These are phyloP conservation scores for Chytriomyces hyalinus DNA, from an alignment of 192 early-diverging fungal genomes.

Conservation along the genomic window DNA sequence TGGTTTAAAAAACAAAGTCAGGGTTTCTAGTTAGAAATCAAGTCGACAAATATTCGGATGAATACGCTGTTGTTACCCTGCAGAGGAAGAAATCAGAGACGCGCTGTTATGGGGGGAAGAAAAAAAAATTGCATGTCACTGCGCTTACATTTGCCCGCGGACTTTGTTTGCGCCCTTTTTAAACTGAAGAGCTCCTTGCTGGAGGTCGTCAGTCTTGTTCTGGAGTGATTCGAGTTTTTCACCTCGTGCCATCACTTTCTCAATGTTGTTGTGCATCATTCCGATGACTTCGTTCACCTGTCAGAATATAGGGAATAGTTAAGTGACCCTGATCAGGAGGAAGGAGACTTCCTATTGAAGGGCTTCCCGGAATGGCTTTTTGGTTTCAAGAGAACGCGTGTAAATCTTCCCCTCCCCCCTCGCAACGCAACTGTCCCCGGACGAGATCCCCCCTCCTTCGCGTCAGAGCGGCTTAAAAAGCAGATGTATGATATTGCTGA, in stretches of 20 bases:
- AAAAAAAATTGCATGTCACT: background rate
- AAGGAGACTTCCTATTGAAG: too few relatives aligned
- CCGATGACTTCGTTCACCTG: slow-evolving; percentile 90
- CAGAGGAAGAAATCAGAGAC: background rate
- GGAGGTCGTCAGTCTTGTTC: slow-evolving; percentile 81
- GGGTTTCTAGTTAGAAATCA: background rate
- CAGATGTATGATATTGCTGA: background rate
- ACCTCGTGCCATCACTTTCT: slow-evolving; percentile 84
- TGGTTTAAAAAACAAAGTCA: background rate
- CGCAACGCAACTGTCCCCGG: too few relatives aligned
- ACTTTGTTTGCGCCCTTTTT: slow-evolving; percentile 77
- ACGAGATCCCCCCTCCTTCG: too few relatives aligned
- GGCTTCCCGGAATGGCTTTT: background rate
- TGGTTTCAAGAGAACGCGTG: background rate
- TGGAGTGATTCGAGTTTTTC: slow-evolving; percentile 82
- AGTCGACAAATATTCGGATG: background rate
- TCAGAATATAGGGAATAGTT: background rate
- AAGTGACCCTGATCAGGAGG: too few relatives aligned
- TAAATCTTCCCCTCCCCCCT: too few relatives aligned
- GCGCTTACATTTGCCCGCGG: slow-evolving; percentile 75
- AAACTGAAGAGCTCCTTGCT: slow-evolving; percentile 75
- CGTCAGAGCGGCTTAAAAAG: background rate
- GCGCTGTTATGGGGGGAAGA: background rate
- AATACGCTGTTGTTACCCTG: background rate
- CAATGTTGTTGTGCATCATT: slow-evolving; percentile 92